Evolutionary conservation across 148 eudicot species (phyloP).

Genomic region (Arctostaphylos glauca): DNA sequence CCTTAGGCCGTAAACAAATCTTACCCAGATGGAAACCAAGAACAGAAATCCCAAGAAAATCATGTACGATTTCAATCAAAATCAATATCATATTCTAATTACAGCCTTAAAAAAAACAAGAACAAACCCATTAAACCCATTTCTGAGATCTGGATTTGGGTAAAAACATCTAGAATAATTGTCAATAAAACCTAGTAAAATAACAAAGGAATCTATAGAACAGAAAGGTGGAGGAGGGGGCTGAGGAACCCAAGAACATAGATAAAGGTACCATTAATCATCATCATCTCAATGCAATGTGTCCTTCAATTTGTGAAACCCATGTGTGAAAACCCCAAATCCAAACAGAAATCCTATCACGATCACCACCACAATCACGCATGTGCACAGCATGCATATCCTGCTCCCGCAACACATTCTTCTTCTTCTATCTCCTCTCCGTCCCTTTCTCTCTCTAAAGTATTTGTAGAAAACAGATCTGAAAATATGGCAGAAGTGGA

Average conservation of each 20-base stretch:
- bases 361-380: slow-evolving; percentile 40
- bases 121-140: background rate
- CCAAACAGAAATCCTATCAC: slow-evolving; percentile 48
- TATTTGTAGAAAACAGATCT: background rate
- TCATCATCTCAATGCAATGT: slow-evolving; percentile 13
- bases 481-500: background rate
- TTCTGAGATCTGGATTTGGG: background rate
- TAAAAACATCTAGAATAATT: background rate
- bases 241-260: slow-evolving; percentile 13
- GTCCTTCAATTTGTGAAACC: slow-evolving; percentile 44
- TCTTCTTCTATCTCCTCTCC: background rate
- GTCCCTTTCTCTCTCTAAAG: too few species aligned
- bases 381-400: slow-evolving; percentile 48
- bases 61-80: background rate
- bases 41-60: background rate
- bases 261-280: background rate
- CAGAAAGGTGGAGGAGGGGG: slow-evolving; percentile 9
- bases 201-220: background rate
- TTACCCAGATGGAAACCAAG: background rate
- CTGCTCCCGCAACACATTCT: slow-evolving; percentile 49
- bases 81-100: background rate
- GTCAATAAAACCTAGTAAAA: too few species aligned
- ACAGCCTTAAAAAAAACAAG: background rate
- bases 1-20: background rate
- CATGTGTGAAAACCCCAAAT: slow-evolving; percentile 59